These are phyloP conservation scores for Mycena epipterygia DNA, from an alignment of 768 basidiomycete species.

Conservation along the genomic window DNA sequence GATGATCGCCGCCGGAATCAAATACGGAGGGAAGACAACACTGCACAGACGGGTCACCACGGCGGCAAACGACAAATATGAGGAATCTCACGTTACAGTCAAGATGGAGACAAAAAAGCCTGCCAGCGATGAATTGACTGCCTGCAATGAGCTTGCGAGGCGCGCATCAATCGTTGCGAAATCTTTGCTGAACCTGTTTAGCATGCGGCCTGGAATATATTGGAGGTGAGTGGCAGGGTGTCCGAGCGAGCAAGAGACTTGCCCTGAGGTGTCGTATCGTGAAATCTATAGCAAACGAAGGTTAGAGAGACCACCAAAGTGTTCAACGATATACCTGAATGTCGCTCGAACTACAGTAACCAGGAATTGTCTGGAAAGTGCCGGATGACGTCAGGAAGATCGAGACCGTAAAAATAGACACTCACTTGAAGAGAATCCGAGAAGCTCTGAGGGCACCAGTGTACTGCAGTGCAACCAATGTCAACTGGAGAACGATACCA, in stretches of 20 bases:
- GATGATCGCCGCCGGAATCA: neutral
- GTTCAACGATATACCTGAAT: constrained; percentile 77
- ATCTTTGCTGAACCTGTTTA: constrained; percentile 83
- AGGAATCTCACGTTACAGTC: constrained; percentile 3
- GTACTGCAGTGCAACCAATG: constrained; percentile 58
- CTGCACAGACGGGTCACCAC: neutral
- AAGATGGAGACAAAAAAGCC: constrained; percentile 79
- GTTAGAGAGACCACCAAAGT: neutral
- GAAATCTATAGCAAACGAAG: neutral
- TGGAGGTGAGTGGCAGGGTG: neutral
- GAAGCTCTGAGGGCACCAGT: constrained; percentile 69
- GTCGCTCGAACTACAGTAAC: constrained; percentile 82
- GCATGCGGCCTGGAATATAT: constrained; percentile 71
- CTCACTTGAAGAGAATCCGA: constrained; percentile 55
- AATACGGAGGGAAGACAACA: constrained; percentile 11
- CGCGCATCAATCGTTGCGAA: constrained; percentile 89
- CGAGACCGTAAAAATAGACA: constrained; percentile 31
- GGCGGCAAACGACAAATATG: too few species aligned
- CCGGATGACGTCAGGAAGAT: constrained; percentile 37
- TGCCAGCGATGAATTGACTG: constrained; percentile 83
- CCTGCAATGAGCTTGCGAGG: constrained; percentile 75
- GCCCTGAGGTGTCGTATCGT: constrained; percentile 83
- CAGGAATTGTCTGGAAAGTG: constrained; percentile 63
- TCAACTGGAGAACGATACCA: neutral
- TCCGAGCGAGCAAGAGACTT: neutral